phyloP scores from a whole-genome alignment of 1,284 basidiomycete species.

The Leccinum subrobustum region DNA sequence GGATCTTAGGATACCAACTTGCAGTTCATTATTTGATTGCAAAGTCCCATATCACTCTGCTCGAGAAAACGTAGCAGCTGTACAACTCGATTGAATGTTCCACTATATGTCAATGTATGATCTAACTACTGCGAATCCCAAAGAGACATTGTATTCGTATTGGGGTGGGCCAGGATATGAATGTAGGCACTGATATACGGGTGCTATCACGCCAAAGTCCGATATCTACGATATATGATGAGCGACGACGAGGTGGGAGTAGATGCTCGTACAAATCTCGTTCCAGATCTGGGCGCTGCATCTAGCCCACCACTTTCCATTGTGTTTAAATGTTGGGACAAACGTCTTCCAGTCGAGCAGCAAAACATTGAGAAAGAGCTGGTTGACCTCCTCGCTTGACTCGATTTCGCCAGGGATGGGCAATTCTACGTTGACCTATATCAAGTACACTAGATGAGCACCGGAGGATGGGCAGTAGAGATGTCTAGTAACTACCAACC shows the following conservation, averaged over 20 bases:
- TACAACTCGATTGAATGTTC: not conserved
- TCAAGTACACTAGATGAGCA: not conserved
- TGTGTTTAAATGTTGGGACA: slow-evolving; percentile 48
- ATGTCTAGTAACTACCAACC: slow-evolving; percentile 44
- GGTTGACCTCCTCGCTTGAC: slow-evolving; percentile 31
- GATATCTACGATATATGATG: slow-evolving; percentile 25
- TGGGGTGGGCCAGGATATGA: not conserved
- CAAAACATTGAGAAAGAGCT: slow-evolving; percentile 37
- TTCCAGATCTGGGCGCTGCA: slow-evolving; percentile 74
- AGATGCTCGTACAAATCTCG: slow-evolving; percentile 47
- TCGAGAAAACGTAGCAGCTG: not conserved
- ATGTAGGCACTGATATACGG: slow-evolving; percentile 2
- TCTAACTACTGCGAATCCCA: not conserved
- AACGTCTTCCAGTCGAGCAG: slow-evolving; percentile 41
- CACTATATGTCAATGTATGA: not conserved
- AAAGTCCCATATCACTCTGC: not conserved
- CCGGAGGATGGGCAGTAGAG: not conserved
- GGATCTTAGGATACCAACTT: slow-evolving; percentile 30
- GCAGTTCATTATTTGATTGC: slow-evolving; percentile 29
- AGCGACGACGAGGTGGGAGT: not conserved
- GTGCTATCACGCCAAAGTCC: slow-evolving; percentile 31
- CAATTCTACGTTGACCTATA: slow-evolving; percentile 51
- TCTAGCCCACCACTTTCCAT: slow-evolving; percentile 68
- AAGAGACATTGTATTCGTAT: not conserved
- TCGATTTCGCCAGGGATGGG: slow-evolving; percentile 45